These are phyloP conservation scores for Flaveria bidentis DNA, from an alignment of 129 eudicot species.

Conservation along the genomic window DNA sequence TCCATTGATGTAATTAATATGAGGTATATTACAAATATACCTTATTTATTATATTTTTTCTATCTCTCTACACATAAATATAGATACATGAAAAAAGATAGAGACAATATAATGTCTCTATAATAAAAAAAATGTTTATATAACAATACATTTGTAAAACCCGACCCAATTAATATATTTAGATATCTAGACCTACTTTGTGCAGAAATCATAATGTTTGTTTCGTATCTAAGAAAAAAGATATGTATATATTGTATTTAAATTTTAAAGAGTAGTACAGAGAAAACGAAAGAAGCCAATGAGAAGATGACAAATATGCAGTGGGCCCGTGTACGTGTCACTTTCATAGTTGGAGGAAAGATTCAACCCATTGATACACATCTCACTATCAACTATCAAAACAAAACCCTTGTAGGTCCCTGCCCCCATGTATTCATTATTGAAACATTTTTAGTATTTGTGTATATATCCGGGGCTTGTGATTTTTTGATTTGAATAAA, in stretches of 20 bases:
- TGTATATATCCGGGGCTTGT: too few species aligned
- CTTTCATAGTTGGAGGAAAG: neutral
- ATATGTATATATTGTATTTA: neutral
- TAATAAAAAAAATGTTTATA: too few species aligned
- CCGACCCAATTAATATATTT: too few species aligned
- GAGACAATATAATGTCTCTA: too few species aligned
- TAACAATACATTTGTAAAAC: too few species aligned
- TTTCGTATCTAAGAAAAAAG: neutral
- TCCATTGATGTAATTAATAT: neutral
- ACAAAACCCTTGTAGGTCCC: neutral
- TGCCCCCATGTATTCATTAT: too few species aligned
- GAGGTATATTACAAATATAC: too few species aligned
- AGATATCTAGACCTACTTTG: neutral
- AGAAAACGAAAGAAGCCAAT: neutral
- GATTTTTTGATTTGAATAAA: too few species aligned
- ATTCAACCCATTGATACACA: constrained; percentile 14
- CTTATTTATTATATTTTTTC: too few species aligned
- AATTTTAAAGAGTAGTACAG: neutral
- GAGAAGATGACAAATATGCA: neutral
- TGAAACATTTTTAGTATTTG: too few species aligned
- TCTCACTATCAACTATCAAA: constrained; percentile 21
- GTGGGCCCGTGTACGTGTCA: neutral
- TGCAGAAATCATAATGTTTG: neutral
- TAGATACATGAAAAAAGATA: too few species aligned
- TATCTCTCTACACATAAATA: too few species aligned